Base-by-base conservation (phyloP, 495 filamentous ascomycete genomes). In the Daldinia grandis region DNA sequence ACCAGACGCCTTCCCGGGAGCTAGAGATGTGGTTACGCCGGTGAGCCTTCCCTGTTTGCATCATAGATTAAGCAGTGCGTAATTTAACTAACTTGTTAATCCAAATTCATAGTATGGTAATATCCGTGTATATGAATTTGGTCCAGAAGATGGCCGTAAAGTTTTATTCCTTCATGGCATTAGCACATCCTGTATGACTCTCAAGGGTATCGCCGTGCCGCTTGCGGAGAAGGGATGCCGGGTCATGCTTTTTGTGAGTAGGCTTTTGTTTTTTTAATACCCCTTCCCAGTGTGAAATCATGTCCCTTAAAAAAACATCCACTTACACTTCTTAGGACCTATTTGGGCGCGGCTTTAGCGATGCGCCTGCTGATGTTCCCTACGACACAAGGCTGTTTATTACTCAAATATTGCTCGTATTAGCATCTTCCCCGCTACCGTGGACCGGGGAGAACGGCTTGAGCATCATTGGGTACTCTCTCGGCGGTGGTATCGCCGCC, bases 61-160 rank as follows among this genome's bases (percentile, higher is more conserved):
- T 37, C 42, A 27, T 21, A 42, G 35, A 27, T 58, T 50, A 5
- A 37, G 8, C 19, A 19, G 42, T 12, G 1, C 42, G 15, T 30
- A 3, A 58, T n/a, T n/a, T n/a, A n/a, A n/a, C n/a, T n/a, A n/a
- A n/a, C n/a, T n/a, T n/a, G 25, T 62, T 74, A 56, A 73, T 55
- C 21, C 8, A 38, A 17, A n/a, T 12, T 62, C 81, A 9, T 86
- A 93, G 63, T 97, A 94, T 71, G 94, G 95, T 21, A 88, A 84
- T 27, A 90, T 93, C 27, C 82, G 92, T 38, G 91, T 94, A 12
- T 97, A 97, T 75, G 95, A 98, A 84, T 97, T 89, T 83, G 95
- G 95, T 8, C 93, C 93, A n/a, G 86, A 89, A 62, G 77, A 87
- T 56, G 94, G 94, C 3, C 80, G 84, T 21, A 97, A 93, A 74